A percentile compares a stretch with the other conserved stretches of the same genome.
phyloP scores from a whole-genome alignment of 805 yeast species.

The Yarrowia porcina region DNA sequence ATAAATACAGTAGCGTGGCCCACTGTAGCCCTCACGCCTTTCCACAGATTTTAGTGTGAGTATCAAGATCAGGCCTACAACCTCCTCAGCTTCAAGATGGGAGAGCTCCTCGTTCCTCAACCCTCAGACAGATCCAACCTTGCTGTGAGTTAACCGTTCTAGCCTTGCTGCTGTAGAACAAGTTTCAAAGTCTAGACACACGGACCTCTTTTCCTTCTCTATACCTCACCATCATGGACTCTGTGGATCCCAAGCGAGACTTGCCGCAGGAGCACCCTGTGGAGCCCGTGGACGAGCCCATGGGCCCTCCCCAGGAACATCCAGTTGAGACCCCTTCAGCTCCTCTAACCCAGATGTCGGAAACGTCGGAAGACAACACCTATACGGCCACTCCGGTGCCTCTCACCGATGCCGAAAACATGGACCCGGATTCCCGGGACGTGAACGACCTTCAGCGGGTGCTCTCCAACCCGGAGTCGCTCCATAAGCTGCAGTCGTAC shows the following conservation, averaged over 20 bases:
- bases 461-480: constrained; percentile 38
- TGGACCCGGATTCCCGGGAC: constrained; percentile 19
- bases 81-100: no score
- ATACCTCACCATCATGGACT: background rate
- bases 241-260: background rate
- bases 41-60: background rate
- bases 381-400: constrained; percentile 25
- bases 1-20: background rate
- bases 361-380: constrained; percentile 15
- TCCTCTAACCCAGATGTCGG: constrained; percentile 23
- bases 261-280: background rate
- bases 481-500: constrained; percentile 46
- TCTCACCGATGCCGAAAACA: constrained; percentile 15
- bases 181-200: background rate
- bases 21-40: background rate
- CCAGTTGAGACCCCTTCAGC: background rate
- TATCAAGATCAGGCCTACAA: no score
- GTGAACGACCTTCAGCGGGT: constrained; percentile 32
- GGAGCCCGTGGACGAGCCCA: no score
- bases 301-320: background rate
- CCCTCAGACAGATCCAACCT: background rate
- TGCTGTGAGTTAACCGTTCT: constrained; percentile 2
- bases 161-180: background rate
- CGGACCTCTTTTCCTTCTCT: background rate
- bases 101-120: no score